Evolutionary conservation across 176 grass and related monocot species (phyloP).

Genomic region (Rhynchospora breviuscula): DNA sequence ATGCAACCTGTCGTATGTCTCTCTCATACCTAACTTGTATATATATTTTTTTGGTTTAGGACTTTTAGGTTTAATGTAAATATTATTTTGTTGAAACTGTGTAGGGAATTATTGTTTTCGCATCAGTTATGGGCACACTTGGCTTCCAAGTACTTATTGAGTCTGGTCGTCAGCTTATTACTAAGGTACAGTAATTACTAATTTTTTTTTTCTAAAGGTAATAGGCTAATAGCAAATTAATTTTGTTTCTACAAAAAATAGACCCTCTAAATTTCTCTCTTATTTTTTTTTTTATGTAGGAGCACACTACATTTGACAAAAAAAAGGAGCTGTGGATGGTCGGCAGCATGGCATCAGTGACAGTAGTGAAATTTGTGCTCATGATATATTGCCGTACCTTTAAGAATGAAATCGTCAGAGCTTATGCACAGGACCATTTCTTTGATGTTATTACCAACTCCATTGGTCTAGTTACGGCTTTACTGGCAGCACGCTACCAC

Average conservation of each 20-base stretch:
- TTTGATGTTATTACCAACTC: conserved; percentile 98
- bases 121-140: conserved; percentile 85
- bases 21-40: not conserved
- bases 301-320: conserved; percentile 42
- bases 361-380: conserved; percentile 76
- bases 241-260: not conserved
- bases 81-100: not conserved
- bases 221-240: not conserved
- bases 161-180: conserved; percentile 73
- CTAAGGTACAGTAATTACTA: conserved; percentile 31
- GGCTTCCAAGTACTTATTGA: conserved; percentile 84
- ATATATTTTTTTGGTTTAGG: not conserved
- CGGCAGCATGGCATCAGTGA: conserved; percentile 65
- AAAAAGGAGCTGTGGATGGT: conserved; percentile 80
- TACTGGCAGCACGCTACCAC: conserved; percentile 51
- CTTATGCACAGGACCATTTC: conserved; percentile 91
- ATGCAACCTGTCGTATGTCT: conserved; percentile 92
- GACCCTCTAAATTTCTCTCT: not conserved
- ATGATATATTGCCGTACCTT: conserved; percentile 89
- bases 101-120: conserved; percentile 90
- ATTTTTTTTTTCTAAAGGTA: not conserved
- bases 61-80: not conserved
- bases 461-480: conserved; percentile 53
- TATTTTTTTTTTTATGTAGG: conserved; percentile 22
- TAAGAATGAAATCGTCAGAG: conserved; percentile 80